Evolutionary conservation across 2,329 filamentous ascomycete genomes (phyloP), one percentile per base, ranked within the genome.

Genomic region (Xylaria arbuscula): DNA sequence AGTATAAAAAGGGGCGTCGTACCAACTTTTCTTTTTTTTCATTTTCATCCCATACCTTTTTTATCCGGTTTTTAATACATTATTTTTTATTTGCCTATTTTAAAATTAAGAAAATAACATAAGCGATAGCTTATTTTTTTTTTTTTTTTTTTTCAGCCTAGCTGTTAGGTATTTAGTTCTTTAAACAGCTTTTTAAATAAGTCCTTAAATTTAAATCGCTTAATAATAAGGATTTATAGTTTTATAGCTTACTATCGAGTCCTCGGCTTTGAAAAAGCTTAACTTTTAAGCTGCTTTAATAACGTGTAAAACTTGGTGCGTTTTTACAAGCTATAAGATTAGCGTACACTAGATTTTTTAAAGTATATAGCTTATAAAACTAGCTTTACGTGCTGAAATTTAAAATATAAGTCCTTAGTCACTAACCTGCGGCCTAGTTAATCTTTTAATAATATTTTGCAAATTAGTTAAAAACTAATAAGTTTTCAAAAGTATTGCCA

Each of bases 201-300:
- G 24, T 11, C 13, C 34, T 34, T 53, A 34, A 53, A 34, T 34
- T 3, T 34, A 34, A n/a, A 53, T 53, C 22, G 48, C 48, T 13
- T 51, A 51, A 51, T 51, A 13, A 51, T 51, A 51, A 51, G 11
- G 8, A 51, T 51, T 13, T 51, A 51, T 51, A 28, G 48, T 51
- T 15, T 51, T 51, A 51, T 51, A 51, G 48, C 22, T 51, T 28
- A 51, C 11, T 28, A 51, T 28, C 15, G 11, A 51, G 15, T 28
- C 22, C 8, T 28, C 15, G 8, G 48, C 48, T 51, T 51, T 51
- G 11, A 13, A 51, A 51, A 51, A 22, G 48, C 19, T 51, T 28
- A 28, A 51, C 48, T 28, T 51, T 51, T 28, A 51, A 13, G 22
- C 48, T 51, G n/a, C 48, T 17, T 13, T 24, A 28, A 51, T 51